Conservation (phyloP, 768 basidiomycete genomes). For the Pleurotus eryngii region DNA sequence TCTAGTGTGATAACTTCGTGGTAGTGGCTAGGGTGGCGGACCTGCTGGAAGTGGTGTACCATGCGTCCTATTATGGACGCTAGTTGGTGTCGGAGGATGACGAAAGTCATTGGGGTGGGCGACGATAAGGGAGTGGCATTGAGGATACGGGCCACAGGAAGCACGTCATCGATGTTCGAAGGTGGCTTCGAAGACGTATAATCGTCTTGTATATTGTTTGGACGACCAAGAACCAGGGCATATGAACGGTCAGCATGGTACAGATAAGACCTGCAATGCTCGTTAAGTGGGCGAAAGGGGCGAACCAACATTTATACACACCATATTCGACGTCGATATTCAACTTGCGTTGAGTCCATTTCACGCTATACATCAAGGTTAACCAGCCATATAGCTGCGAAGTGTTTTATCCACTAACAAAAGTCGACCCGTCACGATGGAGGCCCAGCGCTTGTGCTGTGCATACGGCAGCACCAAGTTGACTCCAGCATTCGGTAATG, state of each 20-base stretch:
- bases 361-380: conserved; percentile 37
- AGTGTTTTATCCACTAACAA: conserved; percentile 46
- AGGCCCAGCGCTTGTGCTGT: conserved; percentile 93
- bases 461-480: conserved; percentile 87
- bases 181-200: conserved; percentile 83
- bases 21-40: conserved; percentile 75
- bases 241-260: conserved; percentile 95
- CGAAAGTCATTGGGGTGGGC: conserved; percentile 85
- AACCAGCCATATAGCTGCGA: conserved; percentile 9
- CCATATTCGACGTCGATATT: conserved; percentile 92
- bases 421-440: conserved; percentile 82
- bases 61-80: conserved; percentile 86
- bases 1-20: conserved; percentile 79
- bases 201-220: conserved; percentile 84
- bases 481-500: conserved; percentile 95
- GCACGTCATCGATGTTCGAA: conserved; percentile 67
- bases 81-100: conserved; percentile 80
- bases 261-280: conserved; percentile 65
- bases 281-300: conserved; percentile 7
- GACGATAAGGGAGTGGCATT: conserved; percentile 57
- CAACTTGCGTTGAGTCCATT: conserved; percentile 71
- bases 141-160: conserved; percentile 37
- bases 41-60: conserved; percentile 90
- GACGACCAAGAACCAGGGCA: conserved; percentile 87
- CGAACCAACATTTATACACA: conserved; percentile 24